Evolutionary conservation across 2,329 filamentous ascomycete genomes (phyloP).

Genomic region (Alternaria incomplexa): DNA sequence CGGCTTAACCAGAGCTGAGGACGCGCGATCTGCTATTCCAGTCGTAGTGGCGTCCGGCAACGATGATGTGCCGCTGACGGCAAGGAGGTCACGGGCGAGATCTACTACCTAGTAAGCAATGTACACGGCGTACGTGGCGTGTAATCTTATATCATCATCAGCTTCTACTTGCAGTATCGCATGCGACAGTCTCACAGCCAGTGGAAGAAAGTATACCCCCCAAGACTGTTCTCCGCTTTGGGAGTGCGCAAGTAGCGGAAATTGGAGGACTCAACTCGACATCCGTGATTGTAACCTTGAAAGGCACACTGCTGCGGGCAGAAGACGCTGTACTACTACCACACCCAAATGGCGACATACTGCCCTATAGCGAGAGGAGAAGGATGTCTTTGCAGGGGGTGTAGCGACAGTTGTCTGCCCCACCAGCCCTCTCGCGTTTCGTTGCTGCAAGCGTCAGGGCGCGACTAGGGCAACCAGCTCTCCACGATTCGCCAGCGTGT

Average conservation of each 20-base stretch:
- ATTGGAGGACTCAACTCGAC: neutral
- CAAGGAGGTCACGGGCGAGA: neutral
- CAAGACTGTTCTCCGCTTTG: neutral
- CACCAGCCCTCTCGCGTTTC: slow-evolving; percentile 4
- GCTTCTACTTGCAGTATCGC: neutral
- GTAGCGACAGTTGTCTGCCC: slow-evolving; percentile 8
- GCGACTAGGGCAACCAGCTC: neutral
- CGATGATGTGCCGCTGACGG: neutral
- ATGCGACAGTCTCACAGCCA: neutral
- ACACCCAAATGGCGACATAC: neutral
- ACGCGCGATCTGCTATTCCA: slow-evolving; percentile 5
- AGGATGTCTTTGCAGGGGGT: neutral
- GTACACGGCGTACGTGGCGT: neutral
- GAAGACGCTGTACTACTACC: neutral
- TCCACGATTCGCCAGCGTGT: slow-evolving; percentile 4
- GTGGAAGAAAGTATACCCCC: neutral
- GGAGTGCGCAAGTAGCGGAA: neutral
- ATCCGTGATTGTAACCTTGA: neutral
- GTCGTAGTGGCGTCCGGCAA: neutral
- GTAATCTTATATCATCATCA: neutral
- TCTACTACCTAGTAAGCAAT: neutral
- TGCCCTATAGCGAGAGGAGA: neutral
- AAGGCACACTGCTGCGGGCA: neutral
- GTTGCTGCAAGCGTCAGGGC: neutral
- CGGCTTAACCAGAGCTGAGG: neutral